Base-by-base conservation (phyloP, 495 filamentous ascomycete genomes). In the Xylaria sp. region DNA sequence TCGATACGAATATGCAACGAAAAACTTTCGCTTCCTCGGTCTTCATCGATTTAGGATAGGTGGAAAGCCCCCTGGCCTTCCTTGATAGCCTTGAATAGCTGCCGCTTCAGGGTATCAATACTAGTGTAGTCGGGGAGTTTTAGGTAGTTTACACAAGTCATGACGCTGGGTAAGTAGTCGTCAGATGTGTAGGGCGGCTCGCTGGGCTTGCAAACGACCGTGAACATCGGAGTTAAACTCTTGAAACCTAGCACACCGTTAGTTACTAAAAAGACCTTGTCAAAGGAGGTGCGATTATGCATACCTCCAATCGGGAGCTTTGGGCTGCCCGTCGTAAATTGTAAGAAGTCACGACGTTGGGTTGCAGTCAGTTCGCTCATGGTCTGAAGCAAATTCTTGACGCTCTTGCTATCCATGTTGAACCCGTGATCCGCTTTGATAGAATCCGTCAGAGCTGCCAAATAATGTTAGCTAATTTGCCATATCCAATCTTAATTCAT, bases 11-110 rank as follows among this genome's bases (percentile, higher is more conserved):
- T 58, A 55, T 63, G 61, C 61, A 44, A 44, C 46, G 24, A 53
- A 37, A 50, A 58, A 58, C 29, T 53, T 17, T 12, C 19, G 14
- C 26, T 44, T 41, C 35, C 33, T 41, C 21, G 21, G 31, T 55
- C 48, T 59, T 40, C n/a, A 2, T 70, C 46, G 21, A 63, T 70
- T 81, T 81, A 99, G 48, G 97, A 98, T 67, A 99, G 85, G 80
- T 98, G 97, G 88, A 99, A 99, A 65, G 97, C 97, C 21, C 97
- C 97, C 79, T 98, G 97, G n/a, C 97, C 97, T 84, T 99, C 97
- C 79, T 90, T 92, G 75, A 97, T 97, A 50, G 97, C 97, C 63
- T 92, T 90, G 53, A 89, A 89, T 41, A 99, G 83, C 78, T 91
- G 90, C 74, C 90, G 85, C 67, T 86, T 89, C 77, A 99, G 87